A percentile compares a stretch with the other conserved stretches of the same genome.
phyloP scores from a whole-genome alignment of 352 stramenopile species.

The Phytophthora pseudosyringae region DNA sequence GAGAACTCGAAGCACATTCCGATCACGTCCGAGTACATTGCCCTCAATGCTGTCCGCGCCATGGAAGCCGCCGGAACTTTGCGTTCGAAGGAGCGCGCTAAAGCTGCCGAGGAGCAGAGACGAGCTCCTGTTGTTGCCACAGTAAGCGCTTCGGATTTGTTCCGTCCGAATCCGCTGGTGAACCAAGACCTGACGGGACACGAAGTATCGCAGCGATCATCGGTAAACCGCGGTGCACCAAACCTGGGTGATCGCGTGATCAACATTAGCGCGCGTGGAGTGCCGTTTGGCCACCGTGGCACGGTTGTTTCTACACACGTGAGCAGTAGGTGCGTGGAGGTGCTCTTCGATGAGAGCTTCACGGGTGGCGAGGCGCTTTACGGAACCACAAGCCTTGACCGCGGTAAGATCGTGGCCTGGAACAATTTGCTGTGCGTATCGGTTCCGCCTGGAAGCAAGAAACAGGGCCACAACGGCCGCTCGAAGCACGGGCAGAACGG shows the following conservation, averaged over 20 bases:
- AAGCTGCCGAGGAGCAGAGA: constrained; percentile 44
- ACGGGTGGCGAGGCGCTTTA: constrained; percentile 96
- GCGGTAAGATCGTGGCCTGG: constrained; percentile 96
- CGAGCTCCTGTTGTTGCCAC: constrained; percentile 48
- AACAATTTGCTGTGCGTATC: constrained; percentile 84
- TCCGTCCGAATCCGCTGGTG: constrained; percentile 75
- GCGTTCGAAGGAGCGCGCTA: constrained; percentile 68
- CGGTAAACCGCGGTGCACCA: constrained; percentile 75
- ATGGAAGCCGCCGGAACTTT: constrained; percentile 88
- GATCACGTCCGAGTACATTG: constrained; percentile 93
- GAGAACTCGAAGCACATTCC: constrained; percentile 93
- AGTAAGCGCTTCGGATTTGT: constrained; percentile 61
- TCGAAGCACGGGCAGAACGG: constrained; percentile 22
- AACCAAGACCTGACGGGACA: constrained; percentile 84
- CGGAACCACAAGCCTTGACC: constrained; percentile 94
- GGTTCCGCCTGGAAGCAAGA: constrained; percentile 43
- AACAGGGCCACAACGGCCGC: constrained; percentile 20
- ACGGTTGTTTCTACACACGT: constrained; percentile 98
- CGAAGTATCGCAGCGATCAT: constrained; percentile 62
- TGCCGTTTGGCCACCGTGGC: constrained; percentile 97
- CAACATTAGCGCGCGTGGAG: constrained; percentile 94
- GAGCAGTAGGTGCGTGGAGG: constrained; percentile 96
- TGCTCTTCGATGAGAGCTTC: constrained; percentile 97
- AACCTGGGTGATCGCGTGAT: constrained; percentile 97
- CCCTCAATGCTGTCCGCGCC: constrained; percentile 91